A percentile compares a stretch with the other conserved stretches of the same genome.
These are phyloP conservation scores for Colletotrichum sp. DNA, from an alignment of 2,329 filamentous ascomycete genomes.

Conservation along the genomic window DNA sequence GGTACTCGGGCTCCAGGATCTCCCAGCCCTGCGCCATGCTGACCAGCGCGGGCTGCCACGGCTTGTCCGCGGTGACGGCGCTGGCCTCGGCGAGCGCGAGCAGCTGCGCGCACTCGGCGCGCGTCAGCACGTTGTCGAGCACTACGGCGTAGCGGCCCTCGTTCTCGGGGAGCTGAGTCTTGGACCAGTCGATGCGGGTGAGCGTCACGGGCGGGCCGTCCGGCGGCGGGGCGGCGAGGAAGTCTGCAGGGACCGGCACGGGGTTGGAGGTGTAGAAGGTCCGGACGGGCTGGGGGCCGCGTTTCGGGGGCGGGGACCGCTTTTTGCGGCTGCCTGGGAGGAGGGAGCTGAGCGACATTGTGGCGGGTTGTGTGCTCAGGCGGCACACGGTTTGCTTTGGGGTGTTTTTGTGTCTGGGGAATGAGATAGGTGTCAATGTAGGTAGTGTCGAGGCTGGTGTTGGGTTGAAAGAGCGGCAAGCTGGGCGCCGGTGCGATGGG, in stretches of 20 bases:
- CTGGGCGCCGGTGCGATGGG: not conserved
- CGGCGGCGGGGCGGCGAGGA: slow-evolving; percentile 45
- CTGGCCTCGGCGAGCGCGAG: slow-evolving; percentile 55
- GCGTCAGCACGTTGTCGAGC: slow-evolving; percentile 62
- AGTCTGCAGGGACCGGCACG: slow-evolving; percentile 43
- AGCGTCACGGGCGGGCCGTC: slow-evolving; percentile 39
- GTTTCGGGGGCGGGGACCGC: not conserved
- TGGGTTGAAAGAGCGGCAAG: not conserved
- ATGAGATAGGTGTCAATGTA: not conserved
- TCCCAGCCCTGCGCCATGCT: slow-evolving; percentile 69
- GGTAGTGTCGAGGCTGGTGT: not conserved
- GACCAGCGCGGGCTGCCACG: slow-evolving; percentile 74
- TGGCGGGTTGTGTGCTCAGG: not conserved
- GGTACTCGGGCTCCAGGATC: slow-evolving; percentile 57
- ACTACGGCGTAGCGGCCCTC: slow-evolving; percentile 58
- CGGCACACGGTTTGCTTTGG: not conserved
- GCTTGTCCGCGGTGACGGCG: slow-evolving; percentile 47
- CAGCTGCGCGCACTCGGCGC: slow-evolving; percentile 64
- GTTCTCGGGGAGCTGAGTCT: slow-evolving; percentile 56
- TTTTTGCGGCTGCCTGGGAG: not conserved
- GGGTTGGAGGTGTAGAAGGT: slow-evolving; percentile 34
- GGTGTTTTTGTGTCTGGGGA: not conserved
- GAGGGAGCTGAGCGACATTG: not conserved
- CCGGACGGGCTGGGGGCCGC: not conserved
- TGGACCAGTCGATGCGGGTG: slow-evolving; percentile 56